Evolutionary conservation across 192 early-diverging fungal species (phyloP).

Genomic region (Coemansia javaensis): DNA sequence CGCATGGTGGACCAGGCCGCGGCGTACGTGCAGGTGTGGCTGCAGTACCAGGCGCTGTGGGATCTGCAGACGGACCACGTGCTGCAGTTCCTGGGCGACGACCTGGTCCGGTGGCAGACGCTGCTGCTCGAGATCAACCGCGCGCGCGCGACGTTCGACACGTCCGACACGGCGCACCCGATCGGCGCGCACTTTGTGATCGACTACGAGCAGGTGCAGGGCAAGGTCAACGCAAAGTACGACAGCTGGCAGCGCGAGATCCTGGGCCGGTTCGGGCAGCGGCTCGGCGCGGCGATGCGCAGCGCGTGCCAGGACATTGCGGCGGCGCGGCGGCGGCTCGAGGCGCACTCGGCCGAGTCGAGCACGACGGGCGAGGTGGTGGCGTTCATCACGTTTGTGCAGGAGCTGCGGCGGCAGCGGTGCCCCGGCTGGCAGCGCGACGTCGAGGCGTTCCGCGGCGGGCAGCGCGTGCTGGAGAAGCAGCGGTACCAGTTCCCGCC

Average conservation of each 20-base stretch:
- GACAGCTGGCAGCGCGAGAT: constrained; percentile 98
- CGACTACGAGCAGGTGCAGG: constrained; percentile 97
- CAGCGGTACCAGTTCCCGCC: constrained; percentile 91
- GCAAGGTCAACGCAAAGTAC: constrained; percentile 96
- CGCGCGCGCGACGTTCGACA: constrained; percentile 93
- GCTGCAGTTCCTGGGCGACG: constrained; percentile 75
- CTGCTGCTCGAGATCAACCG: constrained; percentile 92
- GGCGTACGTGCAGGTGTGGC: constrained; percentile 89
- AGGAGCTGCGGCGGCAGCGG: constrained; percentile 88
- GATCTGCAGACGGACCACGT: constrained; percentile 89
- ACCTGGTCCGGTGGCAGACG: constrained; percentile 88
- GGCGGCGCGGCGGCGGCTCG: constrained; percentile 76
- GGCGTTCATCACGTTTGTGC: constrained; percentile 90
- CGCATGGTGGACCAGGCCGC: constrained; percentile 66
- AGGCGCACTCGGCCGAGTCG: constrained; percentile 80
- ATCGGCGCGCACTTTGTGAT: constrained; percentile 82
- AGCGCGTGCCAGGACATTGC: constrained; percentile 71
- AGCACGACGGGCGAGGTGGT: constrained; percentile 87
- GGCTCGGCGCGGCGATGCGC: constrained; percentile 75
- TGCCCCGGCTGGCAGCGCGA: constrained; percentile 70
- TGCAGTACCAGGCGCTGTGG: constrained; percentile 98
- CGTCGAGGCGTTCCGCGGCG: constrained; percentile 83
- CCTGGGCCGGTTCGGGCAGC: constrained; percentile 81
- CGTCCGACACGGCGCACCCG: constrained; percentile 79
- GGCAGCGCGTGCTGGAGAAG: constrained; percentile 88